Conservation (phyloP, 2,329 filamentous ascomycete genomes). For the Talaromyces sp. region DNA sequence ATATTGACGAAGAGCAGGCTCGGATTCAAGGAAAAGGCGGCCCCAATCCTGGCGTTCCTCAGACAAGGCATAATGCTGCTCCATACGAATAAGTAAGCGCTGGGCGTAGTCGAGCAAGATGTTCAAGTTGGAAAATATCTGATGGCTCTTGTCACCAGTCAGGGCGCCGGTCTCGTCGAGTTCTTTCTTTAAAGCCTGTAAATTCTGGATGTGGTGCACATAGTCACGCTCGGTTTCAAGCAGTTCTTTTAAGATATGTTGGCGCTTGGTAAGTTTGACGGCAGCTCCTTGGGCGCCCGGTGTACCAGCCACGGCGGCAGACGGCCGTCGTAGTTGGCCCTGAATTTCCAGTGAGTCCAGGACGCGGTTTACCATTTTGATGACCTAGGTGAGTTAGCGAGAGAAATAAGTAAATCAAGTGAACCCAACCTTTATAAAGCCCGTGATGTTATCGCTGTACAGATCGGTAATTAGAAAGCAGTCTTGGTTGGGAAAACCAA, state of each 20-base stretch:
- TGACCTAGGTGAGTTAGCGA: conserved; percentile 54
- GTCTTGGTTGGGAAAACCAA: conserved; percentile 72
- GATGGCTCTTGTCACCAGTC: conserved; percentile 82
- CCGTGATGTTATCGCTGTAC: conserved; percentile 89
- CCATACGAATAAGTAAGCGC: conserved; percentile 88
- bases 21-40: conserved; percentile 77
- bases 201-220: conserved; percentile 89
- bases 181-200: conserved; percentile 86
- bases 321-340: conserved; percentile 66
- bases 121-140: conserved; percentile 96
- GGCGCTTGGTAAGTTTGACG: conserved; percentile 64
- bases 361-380: conserved; percentile 85
- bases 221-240: conserved; percentile 96
- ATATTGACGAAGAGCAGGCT: conserved; percentile 86
- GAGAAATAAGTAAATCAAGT: background rate
- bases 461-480: conserved; percentile 90
- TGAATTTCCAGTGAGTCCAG: conserved; percentile 78
- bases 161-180: conserved; percentile 84
- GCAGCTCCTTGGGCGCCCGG: conserved; percentile 35
- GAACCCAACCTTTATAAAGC: conserved; percentile 78
- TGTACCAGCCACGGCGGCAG: conserved; percentile 46
- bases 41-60: conserved; percentile 83
- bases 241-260: conserved; percentile 86
- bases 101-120: conserved; percentile 92
- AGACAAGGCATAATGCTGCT: conserved; percentile 85